Percentiles rank a stretch among this genome's conserved stretches.
Conservation (phyloP, 139 green algal genomes). For the Raphidocelis subcapitata region DNA sequence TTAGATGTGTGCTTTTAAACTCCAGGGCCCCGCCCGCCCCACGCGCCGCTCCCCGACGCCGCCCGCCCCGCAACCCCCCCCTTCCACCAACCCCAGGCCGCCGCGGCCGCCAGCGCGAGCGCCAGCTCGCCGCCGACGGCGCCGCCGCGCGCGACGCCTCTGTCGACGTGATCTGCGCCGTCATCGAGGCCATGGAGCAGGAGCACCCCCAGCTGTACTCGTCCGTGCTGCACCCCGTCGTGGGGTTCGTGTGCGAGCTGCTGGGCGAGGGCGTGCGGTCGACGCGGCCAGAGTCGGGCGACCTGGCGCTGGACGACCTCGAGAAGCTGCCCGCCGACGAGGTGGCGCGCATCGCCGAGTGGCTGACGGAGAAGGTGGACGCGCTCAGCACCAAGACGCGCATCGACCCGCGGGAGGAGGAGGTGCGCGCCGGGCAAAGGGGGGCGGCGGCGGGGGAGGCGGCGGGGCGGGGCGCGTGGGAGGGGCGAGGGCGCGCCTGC, state of each 20-base stretch:
- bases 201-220: constrained; percentile 83
- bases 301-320: constrained; percentile 81
- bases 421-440: constrained; percentile 29
- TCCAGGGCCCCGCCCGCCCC: too few relatives aligned
- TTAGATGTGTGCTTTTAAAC: too few relatives aligned
- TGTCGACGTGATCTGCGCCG: constrained; percentile 70
- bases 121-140: background rate
- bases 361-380: constrained; percentile 84
- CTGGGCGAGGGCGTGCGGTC: constrained; percentile 37
- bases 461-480: too few relatives aligned
- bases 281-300: constrained; percentile 5
- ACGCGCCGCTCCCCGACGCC: too few relatives aligned
- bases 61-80: too few relatives aligned
- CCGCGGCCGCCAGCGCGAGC: background rate
- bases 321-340: constrained; percentile 67
- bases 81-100: background rate
- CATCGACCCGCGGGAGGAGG: constrained; percentile 41
- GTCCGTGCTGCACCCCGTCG: constrained; percentile 62
- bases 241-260: constrained; percentile 63
- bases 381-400: constrained; percentile 66
- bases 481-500: background rate
- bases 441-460: too few relatives aligned
- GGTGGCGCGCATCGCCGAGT: constrained; percentile 70
- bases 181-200: constrained; percentile 69
- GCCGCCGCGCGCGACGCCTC: constrained; percentile 57